Evolutionary conservation across 495 filamentous ascomycete genomes (phyloP).

Genomic region (Pseudomonodictys pantanalensis): DNA sequence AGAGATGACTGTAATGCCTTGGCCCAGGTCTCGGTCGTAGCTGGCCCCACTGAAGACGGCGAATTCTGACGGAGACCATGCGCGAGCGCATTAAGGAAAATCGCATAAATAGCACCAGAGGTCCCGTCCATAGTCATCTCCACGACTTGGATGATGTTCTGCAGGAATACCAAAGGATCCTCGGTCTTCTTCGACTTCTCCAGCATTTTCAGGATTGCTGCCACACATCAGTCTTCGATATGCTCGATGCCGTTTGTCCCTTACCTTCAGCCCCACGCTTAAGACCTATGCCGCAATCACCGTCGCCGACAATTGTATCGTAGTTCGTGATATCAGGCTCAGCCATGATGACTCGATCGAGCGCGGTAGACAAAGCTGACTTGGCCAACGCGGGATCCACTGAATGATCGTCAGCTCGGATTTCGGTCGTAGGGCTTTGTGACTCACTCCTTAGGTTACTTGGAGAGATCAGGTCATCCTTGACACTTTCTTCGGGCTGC

Average conservation of each 20-base stretch:
- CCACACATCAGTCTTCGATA: constrained; percentile 12
- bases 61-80: constrained; percentile 64
- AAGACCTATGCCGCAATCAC: constrained; percentile 89
- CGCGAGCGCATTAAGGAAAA: constrained; percentile 89
- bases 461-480: constrained; percentile 52
- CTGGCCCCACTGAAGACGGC: constrained; percentile 44
- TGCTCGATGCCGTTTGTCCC: constrained; percentile 22
- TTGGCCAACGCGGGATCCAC: constrained; percentile 60
- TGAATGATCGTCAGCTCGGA: constrained; percentile 33
- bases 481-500: constrained; percentile 33
- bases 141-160: constrained; percentile 75
- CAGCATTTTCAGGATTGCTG: constrained; percentile 68
- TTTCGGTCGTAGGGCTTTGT: not conserved
- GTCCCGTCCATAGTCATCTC: constrained; percentile 94
- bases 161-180: constrained; percentile 70
- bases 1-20: constrained; percentile 69
- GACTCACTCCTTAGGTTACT: constrained; percentile 65
- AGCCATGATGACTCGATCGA: constrained; percentile 67
- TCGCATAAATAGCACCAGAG: constrained; percentile 90
- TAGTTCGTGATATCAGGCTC: constrained; percentile 84
- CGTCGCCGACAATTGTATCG: constrained; percentile 92
- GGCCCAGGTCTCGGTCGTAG: constrained; percentile 65
- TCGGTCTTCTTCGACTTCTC: constrained; percentile 54
- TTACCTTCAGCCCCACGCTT: constrained; percentile 82
- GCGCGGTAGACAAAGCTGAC: constrained; percentile 60